phyloP scores from a whole-genome alignment of 805 yeast species.

The Danielia reshetovae region DNA sequence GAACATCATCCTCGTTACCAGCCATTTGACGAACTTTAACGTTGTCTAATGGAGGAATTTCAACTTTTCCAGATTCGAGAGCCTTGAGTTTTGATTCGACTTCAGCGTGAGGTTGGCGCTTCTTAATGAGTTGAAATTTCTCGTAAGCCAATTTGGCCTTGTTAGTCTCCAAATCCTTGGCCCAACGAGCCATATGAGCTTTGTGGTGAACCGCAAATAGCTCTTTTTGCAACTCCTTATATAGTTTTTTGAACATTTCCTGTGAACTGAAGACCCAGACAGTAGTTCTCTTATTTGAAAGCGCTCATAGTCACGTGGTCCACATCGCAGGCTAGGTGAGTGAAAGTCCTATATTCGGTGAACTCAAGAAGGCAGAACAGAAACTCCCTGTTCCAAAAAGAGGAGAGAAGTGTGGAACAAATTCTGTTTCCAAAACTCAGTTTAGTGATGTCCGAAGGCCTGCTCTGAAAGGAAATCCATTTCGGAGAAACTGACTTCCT shows the following conservation, averaged over 20 bases:
- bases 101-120: conserved; percentile 30
- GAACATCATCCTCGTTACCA: conserved; percentile 9
- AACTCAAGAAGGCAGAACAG: too few species aligned
- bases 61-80: conserved; percentile 16
- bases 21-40: conserved; percentile 4
- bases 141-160: conserved; percentile 46
- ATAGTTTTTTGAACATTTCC: conserved; percentile 13
- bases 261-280: too few species aligned
- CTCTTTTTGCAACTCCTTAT: conserved; percentile 34
- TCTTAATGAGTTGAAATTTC: conserved; percentile 41
- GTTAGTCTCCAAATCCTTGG: conserved; percentile 40
- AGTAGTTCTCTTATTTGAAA: too few species aligned
- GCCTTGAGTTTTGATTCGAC: conserved; percentile 27
- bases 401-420: too few species aligned
- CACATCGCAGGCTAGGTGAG: too few species aligned
- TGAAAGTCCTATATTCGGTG: too few species aligned
- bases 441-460: too few species aligned
- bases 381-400: too few species aligned
- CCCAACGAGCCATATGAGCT: conserved; percentile 33
- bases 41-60: conserved; percentile 8
- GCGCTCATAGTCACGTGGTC: too few species aligned
- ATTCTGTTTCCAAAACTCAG: too few species aligned
- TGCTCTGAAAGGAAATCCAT: too few species aligned
- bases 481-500: too few species aligned
- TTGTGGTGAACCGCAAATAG: conserved; percentile 34